Evolutionary conservation across 495 filamentous ascomycete genomes (phyloP).

Genomic region (Baudoinia panamericana): DNA sequence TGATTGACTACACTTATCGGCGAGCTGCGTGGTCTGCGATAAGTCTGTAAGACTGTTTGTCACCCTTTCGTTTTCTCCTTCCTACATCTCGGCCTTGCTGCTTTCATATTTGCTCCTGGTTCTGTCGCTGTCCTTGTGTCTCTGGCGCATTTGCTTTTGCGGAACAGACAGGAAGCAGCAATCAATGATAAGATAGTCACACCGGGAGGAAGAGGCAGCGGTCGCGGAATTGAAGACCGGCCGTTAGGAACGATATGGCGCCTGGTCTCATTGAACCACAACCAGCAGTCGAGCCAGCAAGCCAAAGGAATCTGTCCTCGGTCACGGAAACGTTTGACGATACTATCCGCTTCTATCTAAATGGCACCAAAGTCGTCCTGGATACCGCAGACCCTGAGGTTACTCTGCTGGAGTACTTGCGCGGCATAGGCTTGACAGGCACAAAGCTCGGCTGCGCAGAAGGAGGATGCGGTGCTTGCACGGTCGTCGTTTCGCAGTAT

Average conservation of each 20-base stretch:
- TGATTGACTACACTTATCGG: too few relatives aligned
- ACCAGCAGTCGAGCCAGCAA: slow-evolving; percentile 33
- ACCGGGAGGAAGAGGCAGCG: too few relatives aligned
- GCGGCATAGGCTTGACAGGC: slow-evolving; percentile 73
- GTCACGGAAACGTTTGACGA: slow-evolving; percentile 49
- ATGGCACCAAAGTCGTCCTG: slow-evolving; percentile 79
- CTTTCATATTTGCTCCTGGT: too few relatives aligned
- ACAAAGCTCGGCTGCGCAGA: slow-evolving; percentile 67
- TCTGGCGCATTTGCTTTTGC: too few relatives aligned
- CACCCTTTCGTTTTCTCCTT: too few relatives aligned
- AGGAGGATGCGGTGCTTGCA: slow-evolving; percentile 94
- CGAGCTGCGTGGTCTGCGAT: too few relatives aligned
- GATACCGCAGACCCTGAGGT: slow-evolving; percentile 73
- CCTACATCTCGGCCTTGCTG: too few relatives aligned
- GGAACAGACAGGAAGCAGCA: too few relatives aligned
- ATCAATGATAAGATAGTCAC: too few relatives aligned
- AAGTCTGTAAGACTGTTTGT: too few relatives aligned
- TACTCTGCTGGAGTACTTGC: slow-evolving; percentile 84
- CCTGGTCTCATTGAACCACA: slow-evolving; percentile 42
- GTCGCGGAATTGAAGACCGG: too few relatives aligned
- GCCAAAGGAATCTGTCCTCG: slow-evolving; percentile 35
- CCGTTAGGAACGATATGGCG: slow-evolving; percentile 36
- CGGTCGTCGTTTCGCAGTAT: slow-evolving; percentile 83
- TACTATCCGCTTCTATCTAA: slow-evolving; percentile 73
- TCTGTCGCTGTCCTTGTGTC: too few relatives aligned